Evolutionary conservation across 1,284 basidiomycete species (phyloP), one percentile per base, ranked within the genome.

Genomic region (Puccinia hordei): DNA sequence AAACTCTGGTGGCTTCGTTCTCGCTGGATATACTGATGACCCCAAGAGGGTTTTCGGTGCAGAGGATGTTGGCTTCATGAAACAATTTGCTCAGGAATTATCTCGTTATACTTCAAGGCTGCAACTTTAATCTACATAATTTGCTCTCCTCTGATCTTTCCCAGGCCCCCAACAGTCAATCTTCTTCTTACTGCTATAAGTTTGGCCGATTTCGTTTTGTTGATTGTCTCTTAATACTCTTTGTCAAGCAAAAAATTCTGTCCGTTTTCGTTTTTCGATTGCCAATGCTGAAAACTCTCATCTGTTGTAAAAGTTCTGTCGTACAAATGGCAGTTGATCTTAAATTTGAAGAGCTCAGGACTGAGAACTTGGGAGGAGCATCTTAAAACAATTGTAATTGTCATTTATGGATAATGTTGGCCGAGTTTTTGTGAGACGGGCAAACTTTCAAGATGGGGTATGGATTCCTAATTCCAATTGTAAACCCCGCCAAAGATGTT

Each of bases 71-170:
- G 19, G 61, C 8, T 83, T 83, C 68, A 73, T 84, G 41, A 81
- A 82, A 46, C 81, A 82, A 55, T 83, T 85, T 55, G 82, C 84
- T 2, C 81, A 82, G 33, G 81, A 83, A 51, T 77, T 84, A 15
- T 82, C 82, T 71, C 44, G 73, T 61, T 68, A 74, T 17, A 81
- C 79, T 38, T 53, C 61, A 69, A 46, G 35, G 59, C 49, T 80
- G n/a, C 68, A 33, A 41, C n/a, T 80, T 22, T 73, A 38, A 77
- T 5, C 27, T 27, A n/a, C 12, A 27, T 12, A 46, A 17, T 8
- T 2, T 22, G 22, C 30, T 38, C 10, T 69, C 5, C 38, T 22
- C 15, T 33, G 57, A 38, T 38, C 57, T 4, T 55, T 24, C 19
- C 17, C 8, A 51, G 49, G 49, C 9, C 49, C 12, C 22, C 15